Evolutionary conservation across 306 rosid species (phyloP), one percentile per base, ranked within the genome.

Genomic region (Vigna mungo): DNA sequence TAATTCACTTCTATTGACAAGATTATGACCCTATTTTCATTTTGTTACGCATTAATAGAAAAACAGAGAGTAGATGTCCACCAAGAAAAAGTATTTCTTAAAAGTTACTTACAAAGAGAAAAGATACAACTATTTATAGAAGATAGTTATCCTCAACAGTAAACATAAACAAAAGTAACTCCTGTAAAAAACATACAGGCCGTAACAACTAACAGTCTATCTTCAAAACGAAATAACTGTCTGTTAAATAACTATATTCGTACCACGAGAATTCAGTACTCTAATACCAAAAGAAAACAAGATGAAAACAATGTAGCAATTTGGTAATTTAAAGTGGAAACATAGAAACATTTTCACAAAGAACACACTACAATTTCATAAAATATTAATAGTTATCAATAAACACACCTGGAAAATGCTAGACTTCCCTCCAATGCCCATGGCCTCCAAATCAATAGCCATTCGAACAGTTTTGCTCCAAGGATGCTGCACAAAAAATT

Each of bases 341-440:
- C 6, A 60, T 5, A 32, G 32, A 56, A 59, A 60, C 10, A 60
- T 13, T 25, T 27, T 32, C 46, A 7, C 68, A 32, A 61, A 61
- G 21, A 32, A 32, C 37, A 34, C 46, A 20, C 11, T 6, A 14
- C 36, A 32, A 15, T 32, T 32, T 61, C 44, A 61, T 7, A 32
- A 32, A 70, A 55, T 55, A 41, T 18, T 65, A 13, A 21, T 44
- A 7, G 71, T 34, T 53, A 75, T 77, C 60, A 58, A 85, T 73
- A 81, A 78, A 30, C 81, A 30, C 81, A 92, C 98, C 98, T 95
- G 98, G 81, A 95, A 95, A 81, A 95, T 90, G 86, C 85, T 80
- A 53, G 97, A 92, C 76, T 88, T 95, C 80, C 98, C 98, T 87
- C 98, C 98, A 83, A 89, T 78, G 54, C 98, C 98, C 96, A 95